Conservation (phyloP, 495 filamentous ascomycete genomes). For the Talaromyces proteolyticus region DNA sequence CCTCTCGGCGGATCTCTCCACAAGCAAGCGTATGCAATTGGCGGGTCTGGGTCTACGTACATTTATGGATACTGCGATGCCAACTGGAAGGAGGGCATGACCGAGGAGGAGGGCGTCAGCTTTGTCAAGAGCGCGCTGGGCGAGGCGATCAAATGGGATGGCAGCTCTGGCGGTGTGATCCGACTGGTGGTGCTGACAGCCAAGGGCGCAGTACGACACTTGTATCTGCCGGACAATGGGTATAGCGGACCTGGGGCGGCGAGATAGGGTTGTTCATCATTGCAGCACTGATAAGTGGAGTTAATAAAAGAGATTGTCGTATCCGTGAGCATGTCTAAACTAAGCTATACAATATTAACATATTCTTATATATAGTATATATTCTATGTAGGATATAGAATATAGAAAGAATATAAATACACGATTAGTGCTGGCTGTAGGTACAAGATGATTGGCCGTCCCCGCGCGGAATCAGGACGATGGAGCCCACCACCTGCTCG, state of each 20-base stretch:
- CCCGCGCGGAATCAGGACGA: conserved; percentile 30
- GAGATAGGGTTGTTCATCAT: no score
- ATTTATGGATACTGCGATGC: conserved; percentile 98
- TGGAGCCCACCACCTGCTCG: conserved; percentile 56
- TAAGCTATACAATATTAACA: no score
- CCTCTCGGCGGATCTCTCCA: conserved; percentile 94
- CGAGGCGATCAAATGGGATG: conserved; percentile 99
- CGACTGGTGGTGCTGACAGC: conserved; percentile 92
- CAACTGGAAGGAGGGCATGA: conserved; percentile 94
- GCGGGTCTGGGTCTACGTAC: conserved; percentile 95
- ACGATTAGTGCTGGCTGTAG: no score
- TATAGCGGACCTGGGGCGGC: conserved; percentile 59
- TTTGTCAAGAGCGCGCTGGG: conserved; percentile 87
- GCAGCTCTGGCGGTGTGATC: conserved; percentile 96
- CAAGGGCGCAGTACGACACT: conserved; percentile 77
- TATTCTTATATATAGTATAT: no score
- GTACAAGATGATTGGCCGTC: not conserved
- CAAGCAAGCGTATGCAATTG: conserved; percentile 94
- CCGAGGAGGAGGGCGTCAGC: conserved; percentile 81
- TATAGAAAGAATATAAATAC: no score
- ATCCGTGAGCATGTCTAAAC: no score
- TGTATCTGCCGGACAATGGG: conserved; percentile 83
- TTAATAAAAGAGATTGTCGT: no score
- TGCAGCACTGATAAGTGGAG: no score
- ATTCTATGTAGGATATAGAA: no score